Evolutionary conservation across 129 eudicot genomes (phyloP).

Genomic region (Glebionis coronaria): DNA sequence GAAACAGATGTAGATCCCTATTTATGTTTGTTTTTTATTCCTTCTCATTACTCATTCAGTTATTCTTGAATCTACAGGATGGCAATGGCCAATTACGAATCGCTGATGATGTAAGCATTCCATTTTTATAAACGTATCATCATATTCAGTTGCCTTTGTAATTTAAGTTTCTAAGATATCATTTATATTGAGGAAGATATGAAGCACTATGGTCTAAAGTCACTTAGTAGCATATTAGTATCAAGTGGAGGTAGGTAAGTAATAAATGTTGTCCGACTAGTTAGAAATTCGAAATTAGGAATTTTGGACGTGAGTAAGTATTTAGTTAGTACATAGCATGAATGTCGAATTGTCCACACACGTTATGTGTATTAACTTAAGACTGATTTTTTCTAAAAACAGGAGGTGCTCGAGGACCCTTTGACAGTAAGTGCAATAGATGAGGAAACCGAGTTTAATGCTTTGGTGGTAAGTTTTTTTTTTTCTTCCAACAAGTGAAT

Average conservation of each 20-base stretch:
- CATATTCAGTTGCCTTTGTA: not conserved
- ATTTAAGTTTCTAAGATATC: not conserved
- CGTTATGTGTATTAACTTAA: not conserved
- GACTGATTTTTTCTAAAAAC: not conserved
- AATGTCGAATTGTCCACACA: not conserved
- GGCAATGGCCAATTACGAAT: conserved; percentile 64
- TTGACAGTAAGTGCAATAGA: conserved; percentile 72
- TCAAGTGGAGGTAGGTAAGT: too few relatives aligned
- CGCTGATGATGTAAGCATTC: conserved; percentile 86
- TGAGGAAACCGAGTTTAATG: conserved; percentile 97
- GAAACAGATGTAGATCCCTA: not conserved
- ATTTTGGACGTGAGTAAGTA: not conserved
- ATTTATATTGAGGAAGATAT: not conserved
- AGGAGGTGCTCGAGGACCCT: conserved; percentile 95
- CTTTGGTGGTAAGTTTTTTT: conserved; percentile 72
- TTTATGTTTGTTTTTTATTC: not conserved
- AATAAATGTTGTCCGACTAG: not conserved
- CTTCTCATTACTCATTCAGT: conserved; percentile 1
- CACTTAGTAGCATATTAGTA: too few relatives aligned
- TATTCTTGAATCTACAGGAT: conserved; percentile 50
- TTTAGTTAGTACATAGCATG: not conserved
- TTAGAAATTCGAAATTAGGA: conserved; percentile 3
- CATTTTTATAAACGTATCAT: conserved; percentile 3
- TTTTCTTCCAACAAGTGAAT: not conserved
- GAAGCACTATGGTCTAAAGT: not conserved